Conservation (phyloP, 257 asterid genomes). For the Solanum gandarillasii region DNA sequence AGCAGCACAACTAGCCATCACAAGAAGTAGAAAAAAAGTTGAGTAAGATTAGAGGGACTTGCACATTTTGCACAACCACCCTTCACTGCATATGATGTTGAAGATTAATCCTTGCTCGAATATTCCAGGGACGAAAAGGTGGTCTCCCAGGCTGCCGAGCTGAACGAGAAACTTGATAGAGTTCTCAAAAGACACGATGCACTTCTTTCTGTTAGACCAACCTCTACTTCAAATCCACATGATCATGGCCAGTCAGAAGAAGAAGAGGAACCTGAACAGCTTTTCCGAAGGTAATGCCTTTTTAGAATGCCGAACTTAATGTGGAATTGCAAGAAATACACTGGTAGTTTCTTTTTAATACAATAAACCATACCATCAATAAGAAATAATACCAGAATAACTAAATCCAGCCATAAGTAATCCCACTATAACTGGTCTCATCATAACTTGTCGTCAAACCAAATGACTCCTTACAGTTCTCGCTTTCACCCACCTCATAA, state of each 20-base stretch:
- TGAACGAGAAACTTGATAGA: slow-evolving; percentile 81
- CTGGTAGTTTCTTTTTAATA: neutral
- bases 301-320: neutral
- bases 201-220: slow-evolving; percentile 40
- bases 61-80: neutral
- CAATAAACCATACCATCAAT: neutral
- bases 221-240: slow-evolving; percentile 36
- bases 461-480: neutral
- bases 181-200: slow-evolving; percentile 74
- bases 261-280: slow-evolving; percentile 84
- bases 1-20: neutral
- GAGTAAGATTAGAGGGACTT: neutral
- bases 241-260: slow-evolving; percentile 41
- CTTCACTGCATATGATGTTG: neutral
- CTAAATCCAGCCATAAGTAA: too few species aligned
- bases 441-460: neutral
- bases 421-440: neutral
- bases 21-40: neutral
- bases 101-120: neutral
- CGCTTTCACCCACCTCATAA: neutral
- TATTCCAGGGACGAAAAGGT: slow-evolving; percentile 38
- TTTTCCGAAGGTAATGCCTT: slow-evolving; percentile 49
- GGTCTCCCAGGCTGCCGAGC: slow-evolving; percentile 62
- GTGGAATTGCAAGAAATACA: neutral
- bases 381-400: neutral